Evolutionary conservation across 345 rosid genomes (phyloP), one percentile per base, ranked within the genome.

Genomic region (Syzygium grande): DNA sequence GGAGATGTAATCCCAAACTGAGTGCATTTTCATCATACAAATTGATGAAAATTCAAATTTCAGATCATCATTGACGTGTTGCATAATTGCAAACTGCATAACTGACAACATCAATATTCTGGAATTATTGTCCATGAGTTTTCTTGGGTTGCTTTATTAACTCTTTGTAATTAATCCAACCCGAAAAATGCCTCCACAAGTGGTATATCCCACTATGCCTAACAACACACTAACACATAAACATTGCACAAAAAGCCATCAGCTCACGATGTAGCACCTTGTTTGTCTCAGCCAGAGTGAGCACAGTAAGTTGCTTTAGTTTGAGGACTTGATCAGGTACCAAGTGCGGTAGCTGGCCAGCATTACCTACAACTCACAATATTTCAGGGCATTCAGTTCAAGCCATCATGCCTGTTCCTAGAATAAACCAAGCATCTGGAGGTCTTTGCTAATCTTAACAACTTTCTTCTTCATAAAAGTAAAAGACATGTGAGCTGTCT

Each of bases 291-390:
- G 99, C 99, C 63, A 96, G 95, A 63, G 98, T 94, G 87, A 98
- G 99, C 63, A 98, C 95, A 85, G 99, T 96, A 51, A 98, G 98
- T 91, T 97, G 99, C 91, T 95, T 98, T 73, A 96, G 92, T 94
- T 98, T 98, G 43, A 95, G 96, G 89, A 94, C 91, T 93, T 98
- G 99, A 80, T 93, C 97, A 89, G 98, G 95, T 89, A 87, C 88
- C 93, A 98, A 87, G 38, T 88, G 94, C 5, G 96, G 98, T 87
- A 96, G 92, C 87, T 84, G 91, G 56, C 85, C 90, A 73, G 92
- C 89, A 89, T 93, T 94, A 92, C 93, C 99, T 98, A 90, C 54
- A 86, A 85, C 89, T 86, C 63, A 89, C 63, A 86, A 15, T 77
- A 59, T 55, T 87, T 84, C 85, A 89, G 65, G 30, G 23, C 19